Evolutionary conservation across 441 rosid species (phyloP), one percentile per base, ranked within the genome.

Genomic region (Geranium incanum): DNA sequence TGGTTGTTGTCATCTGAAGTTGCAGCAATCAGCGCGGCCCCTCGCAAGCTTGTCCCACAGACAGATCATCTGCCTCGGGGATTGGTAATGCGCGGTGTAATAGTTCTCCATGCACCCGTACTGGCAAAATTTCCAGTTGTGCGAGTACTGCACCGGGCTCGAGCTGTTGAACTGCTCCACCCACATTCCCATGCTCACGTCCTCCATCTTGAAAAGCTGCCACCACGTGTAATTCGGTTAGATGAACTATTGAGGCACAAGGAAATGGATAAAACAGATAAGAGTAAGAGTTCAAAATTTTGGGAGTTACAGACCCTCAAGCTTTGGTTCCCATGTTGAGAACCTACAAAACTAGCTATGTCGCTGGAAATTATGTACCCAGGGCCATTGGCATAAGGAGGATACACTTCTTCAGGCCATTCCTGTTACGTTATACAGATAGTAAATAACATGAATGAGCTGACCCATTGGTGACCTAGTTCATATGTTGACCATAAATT

Each of bases 121-220:
- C 72, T 95, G 99, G 72, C 99, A 92, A 79, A 92, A 95, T 74
- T 95, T 95, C 97, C 96, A 89, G 77, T 76, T 90, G 81, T 94
- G 99, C 4, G 93, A 90, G 80, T 92, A 92, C 72, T 90, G 94
- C 1, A 95, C 99, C 0, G 88, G 38, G 1, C 21, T 73, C 0
- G 93, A 63, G 36, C 84, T 70, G 76, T 94, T 92, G 83, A 88
- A 90, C 75, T 89, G 84, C 86, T 88, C 90, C 55, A 94, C 97
- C 99, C 99, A 94, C 93, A 90, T 81, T 78, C 99, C 97, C 97
- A 95, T 90, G 76, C 97, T 95, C 69, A 95, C 99, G 80, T 95
- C 99, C 83, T 95, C 99, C 99, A 95, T 95, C 89, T 92, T 95
- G 84, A 95, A 95, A 36, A 92, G 88, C 97, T 92, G 90, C 73